Base-by-base conservation (phyloP, 805 yeast species). In the Ogataea neopini region DNA sequence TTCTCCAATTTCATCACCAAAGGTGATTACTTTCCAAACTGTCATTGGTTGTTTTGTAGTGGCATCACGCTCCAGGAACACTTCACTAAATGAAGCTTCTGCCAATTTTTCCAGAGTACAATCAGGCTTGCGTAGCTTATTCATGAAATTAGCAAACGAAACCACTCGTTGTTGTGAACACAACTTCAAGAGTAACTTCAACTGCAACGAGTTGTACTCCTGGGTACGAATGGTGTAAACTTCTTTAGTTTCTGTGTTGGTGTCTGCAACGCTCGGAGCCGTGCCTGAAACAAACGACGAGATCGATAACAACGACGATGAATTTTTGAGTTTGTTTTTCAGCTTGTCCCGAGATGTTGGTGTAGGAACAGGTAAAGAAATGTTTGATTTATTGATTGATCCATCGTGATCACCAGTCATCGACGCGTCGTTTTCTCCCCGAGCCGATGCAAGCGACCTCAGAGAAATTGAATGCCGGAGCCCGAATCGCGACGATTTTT, bases 321-420 rank as follows among this genome's bases (percentile, higher is more conserved):
- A 74, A 46, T 76, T 78, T 53, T 73, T 72, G 40, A 83, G 64
- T 54, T 79, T 83, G 48, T 73, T 71, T 52, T 74, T 72, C 44
- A 83, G 67, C 51, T 80, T 81, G 50, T 75, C 80, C 29, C 80
- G 70, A 13, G 86, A 76, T 10, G 72, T 73, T 32, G 75, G 76
- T 47, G 76, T 79, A 6, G 84, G 82, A 3, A 76, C 71, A 1
- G 88, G 88, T 47, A 79, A 63, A 3, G 87, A 81, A 13, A 83
- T 82, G 66, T 69, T 70, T 6, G 68, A 57, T 47, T 69, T 70
- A 44, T 65, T 70, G 39, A 64, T 29, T 14, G 36, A 14, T n/a
- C 20, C 20, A 17, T 32, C 18, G 37, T 34, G 10, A 20, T 17
- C 23, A 13, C 23, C 20, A 10, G 11, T 20, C 23, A 53, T 40